These are phyloP conservation scores for Yarrowia sp. DNA, from an alignment of 805 yeast species.

Conservation along the genomic window DNA sequence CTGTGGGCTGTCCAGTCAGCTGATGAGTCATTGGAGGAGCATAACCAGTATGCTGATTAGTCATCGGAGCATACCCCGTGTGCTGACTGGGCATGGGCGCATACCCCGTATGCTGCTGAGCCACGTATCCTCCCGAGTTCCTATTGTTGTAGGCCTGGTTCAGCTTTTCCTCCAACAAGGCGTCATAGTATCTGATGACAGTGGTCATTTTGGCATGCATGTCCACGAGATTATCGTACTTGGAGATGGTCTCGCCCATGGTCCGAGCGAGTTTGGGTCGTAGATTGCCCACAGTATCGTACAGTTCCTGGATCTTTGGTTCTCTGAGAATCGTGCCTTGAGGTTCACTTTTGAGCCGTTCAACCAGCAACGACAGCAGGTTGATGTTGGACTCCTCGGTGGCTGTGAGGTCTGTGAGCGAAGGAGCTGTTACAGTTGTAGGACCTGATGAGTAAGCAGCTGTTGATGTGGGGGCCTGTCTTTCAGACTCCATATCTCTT, in stretches of 20 bases:
- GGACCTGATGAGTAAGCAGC: neutral
- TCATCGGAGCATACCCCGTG: neutral
- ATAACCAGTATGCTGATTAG: neutral
- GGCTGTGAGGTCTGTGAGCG: slow-evolving; percentile 45
- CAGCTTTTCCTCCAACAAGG: slow-evolving; percentile 59
- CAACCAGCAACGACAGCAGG: slow-evolving; percentile 66
- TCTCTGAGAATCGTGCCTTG: slow-evolving; percentile 47
- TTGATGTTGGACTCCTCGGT: slow-evolving; percentile 69
- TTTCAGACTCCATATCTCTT: slow-evolving; percentile 56
- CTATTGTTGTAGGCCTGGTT: slow-evolving; percentile 40
- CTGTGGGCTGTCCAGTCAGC: neutral
- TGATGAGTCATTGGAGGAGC: neutral
- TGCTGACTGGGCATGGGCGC: neutral
- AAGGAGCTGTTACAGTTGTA: slow-evolving; percentile 3
- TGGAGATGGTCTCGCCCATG: slow-evolving; percentile 55
- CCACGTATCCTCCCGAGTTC: neutral
- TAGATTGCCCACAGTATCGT: slow-evolving; percentile 56
- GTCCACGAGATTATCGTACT: slow-evolving; percentile 64
- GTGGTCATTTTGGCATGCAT: slow-evolving; percentile 77
- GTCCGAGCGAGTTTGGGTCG: slow-evolving; percentile 69
- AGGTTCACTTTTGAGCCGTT: slow-evolving; percentile 50
- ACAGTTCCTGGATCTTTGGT: slow-evolving; percentile 54
- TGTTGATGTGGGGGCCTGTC: neutral
- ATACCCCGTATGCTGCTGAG: neutral
- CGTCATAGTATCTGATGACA: slow-evolving; percentile 72